phyloP scores from a whole-genome alignment of 306 rosid genomes.

The Begonia masoniana region DNA sequence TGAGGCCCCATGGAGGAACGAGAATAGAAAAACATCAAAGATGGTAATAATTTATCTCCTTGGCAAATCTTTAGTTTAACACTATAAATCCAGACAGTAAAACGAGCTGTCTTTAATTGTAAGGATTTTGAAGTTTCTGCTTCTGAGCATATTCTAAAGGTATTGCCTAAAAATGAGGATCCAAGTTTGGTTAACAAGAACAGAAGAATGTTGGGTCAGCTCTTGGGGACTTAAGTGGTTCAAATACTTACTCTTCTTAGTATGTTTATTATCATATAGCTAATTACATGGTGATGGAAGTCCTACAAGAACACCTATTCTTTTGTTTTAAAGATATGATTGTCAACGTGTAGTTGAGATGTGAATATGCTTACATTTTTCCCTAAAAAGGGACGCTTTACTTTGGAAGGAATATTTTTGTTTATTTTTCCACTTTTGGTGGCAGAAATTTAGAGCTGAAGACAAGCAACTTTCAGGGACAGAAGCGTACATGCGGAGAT shows the following conservation, averaged over 20 bases:
- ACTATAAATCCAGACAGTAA: constrained; percentile 4
- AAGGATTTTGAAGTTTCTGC: constrained; percentile 65
- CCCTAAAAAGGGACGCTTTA: background rate
- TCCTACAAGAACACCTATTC: no score
- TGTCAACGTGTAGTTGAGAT: no score
- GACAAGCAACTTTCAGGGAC: constrained; percentile 76
- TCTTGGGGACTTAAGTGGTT: constrained; percentile 93
- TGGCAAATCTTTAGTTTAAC: constrained; percentile 5
- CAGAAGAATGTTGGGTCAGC: constrained; percentile 92
- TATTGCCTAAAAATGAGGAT: constrained; percentile 82
- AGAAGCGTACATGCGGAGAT: constrained; percentile 86
- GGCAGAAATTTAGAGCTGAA: constrained; percentile 90
- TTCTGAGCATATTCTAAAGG: constrained; percentile 55
- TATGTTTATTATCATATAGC: no score
- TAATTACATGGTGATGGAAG: no score
- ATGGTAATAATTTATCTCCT: constrained; percentile 27
- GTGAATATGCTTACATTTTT: no score
- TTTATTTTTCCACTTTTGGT: background rate
- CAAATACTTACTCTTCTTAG: no score
- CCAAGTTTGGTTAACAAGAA: constrained; percentile 89
- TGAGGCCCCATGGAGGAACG: constrained; percentile 48
- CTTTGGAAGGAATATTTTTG: background rate
- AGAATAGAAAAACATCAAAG: constrained; percentile 32
- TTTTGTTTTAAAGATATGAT: no score
- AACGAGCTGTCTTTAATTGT: constrained; percentile 5